phyloP scores from a whole-genome alignment of 169 alveolate genomes.

The Perkinsus olseni region DNA sequence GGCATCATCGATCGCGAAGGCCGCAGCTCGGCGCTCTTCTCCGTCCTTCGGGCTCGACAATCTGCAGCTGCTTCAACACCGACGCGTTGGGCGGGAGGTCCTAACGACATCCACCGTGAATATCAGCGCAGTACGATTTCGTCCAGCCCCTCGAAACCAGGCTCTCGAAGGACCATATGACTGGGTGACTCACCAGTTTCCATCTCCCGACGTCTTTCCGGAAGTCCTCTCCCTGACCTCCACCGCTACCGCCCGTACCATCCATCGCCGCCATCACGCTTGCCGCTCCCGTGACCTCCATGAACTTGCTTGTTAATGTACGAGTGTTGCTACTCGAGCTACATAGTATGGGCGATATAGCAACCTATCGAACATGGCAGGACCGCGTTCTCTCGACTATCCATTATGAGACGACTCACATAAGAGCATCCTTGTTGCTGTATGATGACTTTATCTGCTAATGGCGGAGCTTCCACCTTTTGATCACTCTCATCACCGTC shows the following conservation, averaged over 20 bases:
- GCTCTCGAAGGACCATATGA: no score
- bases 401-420: neutral
- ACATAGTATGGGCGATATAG: neutral
- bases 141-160: no score
- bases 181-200: neutral
- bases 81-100: neutral
- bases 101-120: neutral
- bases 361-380: neutral
- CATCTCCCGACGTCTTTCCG: neutral
- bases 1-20: neutral
- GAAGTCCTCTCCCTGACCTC: neutral
- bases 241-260: neutral
- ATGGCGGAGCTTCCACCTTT: neutral
- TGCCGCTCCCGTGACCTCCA: neutral
- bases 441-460: neutral
- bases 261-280: neutral
- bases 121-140: no score
- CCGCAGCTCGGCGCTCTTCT: neutral
- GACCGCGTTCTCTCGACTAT: neutral
- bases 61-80: neutral
- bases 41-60: neutral
- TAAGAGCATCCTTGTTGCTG: neutral
- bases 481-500: neutral
- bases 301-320: neutral
- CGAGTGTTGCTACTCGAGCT: neutral